Evolutionary conservation across 305 asterid species (phyloP).

Genomic region (Fraxinus floribunda): DNA sequence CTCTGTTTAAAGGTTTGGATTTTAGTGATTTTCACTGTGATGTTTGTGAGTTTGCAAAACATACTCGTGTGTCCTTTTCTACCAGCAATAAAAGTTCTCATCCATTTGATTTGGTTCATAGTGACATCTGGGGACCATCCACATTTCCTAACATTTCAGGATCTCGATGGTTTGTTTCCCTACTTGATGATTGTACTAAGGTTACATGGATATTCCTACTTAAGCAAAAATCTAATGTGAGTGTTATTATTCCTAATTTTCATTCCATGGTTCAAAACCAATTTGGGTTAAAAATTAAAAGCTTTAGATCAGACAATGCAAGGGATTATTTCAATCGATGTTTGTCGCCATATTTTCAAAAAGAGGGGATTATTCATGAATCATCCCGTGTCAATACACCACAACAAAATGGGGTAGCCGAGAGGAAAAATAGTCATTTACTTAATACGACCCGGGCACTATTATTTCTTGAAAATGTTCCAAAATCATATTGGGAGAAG

Average conservation of each 20-base stretch:
- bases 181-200: background rate
- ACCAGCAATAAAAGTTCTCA: background rate
- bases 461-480: background rate
- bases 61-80: too few species aligned
- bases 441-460: background rate
- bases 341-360: background rate
- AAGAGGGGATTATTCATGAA: background rate
- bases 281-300: background rate
- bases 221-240: background rate
- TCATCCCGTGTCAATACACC: background rate
- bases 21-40: too few species aligned
- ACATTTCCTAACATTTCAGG: too few species aligned
- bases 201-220: background rate
- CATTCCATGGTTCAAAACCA: background rate
- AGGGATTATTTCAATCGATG: background rate
- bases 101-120: background rate
- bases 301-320: background rate
- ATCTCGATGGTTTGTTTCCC: background rate
- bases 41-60: too few species aligned
- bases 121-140: too few species aligned
- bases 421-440: background rate
- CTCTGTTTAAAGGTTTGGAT: too few species aligned
- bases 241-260: background rate
- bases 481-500: background rate
- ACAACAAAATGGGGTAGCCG: background rate